A percentile compares a stretch with the other conserved stretches of the same genome.
Evolutionary conservation across 805 yeast species (phyloP).

Genomic region (Schwanniomyces polymorphus): DNA sequence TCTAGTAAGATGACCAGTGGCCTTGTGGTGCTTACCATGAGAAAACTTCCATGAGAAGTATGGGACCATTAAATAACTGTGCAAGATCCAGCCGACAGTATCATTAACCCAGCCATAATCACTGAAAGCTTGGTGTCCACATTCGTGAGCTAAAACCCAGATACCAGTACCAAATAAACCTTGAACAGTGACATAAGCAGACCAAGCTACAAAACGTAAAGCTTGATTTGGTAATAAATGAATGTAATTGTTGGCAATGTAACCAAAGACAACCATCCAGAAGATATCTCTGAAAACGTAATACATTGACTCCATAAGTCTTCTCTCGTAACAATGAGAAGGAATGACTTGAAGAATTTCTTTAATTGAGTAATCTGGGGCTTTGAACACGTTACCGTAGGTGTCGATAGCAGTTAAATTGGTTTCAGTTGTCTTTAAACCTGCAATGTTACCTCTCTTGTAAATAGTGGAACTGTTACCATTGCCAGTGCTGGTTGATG

Average conservation of each 20-base stretch:
- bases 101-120: slow-evolving; percentile 74
- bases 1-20: slow-evolving; percentile 78
- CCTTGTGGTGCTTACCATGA: slow-evolving; percentile 88
- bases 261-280: slow-evolving; percentile 49
- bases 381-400: slow-evolving; percentile 65
- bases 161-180: slow-evolving; percentile 75
- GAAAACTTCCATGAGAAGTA: slow-evolving; percentile 85
- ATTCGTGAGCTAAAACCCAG: slow-evolving; percentile 89
- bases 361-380: slow-evolving; percentile 75
- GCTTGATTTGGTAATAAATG: slow-evolving; percentile 45
- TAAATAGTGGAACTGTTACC: slow-evolving; percentile 4
- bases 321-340: slow-evolving; percentile 68
- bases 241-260: slow-evolving; percentile 53
- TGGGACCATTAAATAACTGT: slow-evolving; percentile 77
- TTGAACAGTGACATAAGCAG: slow-evolving; percentile 49
- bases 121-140: slow-evolving; percentile 87
- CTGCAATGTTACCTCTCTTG: slow-evolving; percentile 43
- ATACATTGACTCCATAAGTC: slow-evolving; percentile 50
- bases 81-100: slow-evolving; percentile 79
- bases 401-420: slow-evolving; percentile 54
- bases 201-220: slow-evolving; percentile 60
- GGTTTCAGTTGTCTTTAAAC: slow-evolving; percentile 25
- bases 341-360: slow-evolving; percentile 75
- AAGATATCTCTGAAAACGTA: slow-evolving; percentile 70
- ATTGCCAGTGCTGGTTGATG: not conserved